Percentiles rank a stretch among this genome's conserved stretches.
Evolutionary conservation across 768 basidiomycete genomes (phyloP).

Genomic region (Strobilomyces echinocephalus): DNA sequence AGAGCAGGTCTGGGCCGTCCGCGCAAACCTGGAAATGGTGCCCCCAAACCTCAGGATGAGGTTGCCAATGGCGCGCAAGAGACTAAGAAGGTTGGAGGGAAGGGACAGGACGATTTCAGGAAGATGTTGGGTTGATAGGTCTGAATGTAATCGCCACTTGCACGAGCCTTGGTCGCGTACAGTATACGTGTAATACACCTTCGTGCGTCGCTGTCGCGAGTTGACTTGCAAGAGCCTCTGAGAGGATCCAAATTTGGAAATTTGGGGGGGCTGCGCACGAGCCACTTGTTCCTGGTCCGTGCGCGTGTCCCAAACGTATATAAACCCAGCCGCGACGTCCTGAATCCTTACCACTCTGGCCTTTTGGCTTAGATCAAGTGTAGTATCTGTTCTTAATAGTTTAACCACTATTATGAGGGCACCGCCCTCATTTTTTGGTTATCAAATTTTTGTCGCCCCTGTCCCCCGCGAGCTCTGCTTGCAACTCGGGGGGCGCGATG

Average conservation of each 20-base stretch:
- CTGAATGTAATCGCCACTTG: neutral
- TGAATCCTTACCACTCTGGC: conserved; percentile 33
- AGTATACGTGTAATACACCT: too few species aligned
- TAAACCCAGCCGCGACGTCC: neutral
- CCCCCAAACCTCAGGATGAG: conserved; percentile 12
- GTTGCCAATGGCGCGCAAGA: conserved; percentile 8
- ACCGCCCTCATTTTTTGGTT: conserved; percentile 52
- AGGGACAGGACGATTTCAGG: conserved; percentile 77
- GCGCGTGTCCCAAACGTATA: conserved; percentile 11
- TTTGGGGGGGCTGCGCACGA: neutral
- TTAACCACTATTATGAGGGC: conserved; percentile 53
- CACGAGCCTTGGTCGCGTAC: too few species aligned
- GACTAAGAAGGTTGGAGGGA: conserved; percentile 12
- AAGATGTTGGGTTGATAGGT: conserved; percentile 54
- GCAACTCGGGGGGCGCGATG: conserved; percentile 38
- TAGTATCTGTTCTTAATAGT: conserved; percentile 70
- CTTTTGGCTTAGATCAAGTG: conserved; percentile 74
- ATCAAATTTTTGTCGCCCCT: conserved; percentile 38
- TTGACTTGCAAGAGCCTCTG: too few species aligned
- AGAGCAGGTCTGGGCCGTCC: conserved; percentile 66
- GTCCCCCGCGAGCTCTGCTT: conserved; percentile 35
- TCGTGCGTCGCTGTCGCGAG: too few species aligned
- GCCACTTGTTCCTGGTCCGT: conserved; percentile 13
- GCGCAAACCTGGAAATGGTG: conserved; percentile 36
- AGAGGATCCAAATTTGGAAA: neutral